A percentile compares a stretch with the other conserved stretches of the same genome.
Evolutionary conservation across 805 yeast species (phyloP).

Genomic region (Cyberlindnera maritima): DNA sequence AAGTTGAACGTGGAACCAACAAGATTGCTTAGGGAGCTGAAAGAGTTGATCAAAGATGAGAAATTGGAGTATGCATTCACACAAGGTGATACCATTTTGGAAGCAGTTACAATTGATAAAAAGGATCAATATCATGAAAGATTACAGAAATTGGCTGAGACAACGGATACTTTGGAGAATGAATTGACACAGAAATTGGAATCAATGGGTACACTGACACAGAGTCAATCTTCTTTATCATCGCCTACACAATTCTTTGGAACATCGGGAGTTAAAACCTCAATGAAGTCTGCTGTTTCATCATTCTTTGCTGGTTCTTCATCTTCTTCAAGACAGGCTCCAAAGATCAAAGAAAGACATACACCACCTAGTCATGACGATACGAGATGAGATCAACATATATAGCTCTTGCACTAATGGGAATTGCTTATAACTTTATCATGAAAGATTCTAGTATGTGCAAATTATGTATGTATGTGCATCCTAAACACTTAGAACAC

Average conservation of each 20-base stretch:
- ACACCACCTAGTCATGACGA: too few relatives aligned
- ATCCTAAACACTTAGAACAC: conserved; percentile 12
- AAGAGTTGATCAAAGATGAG: conserved; percentile 15
- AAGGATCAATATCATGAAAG: conserved; percentile 13
- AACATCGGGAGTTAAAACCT: too few relatives aligned
- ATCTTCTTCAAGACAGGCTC: neutral
- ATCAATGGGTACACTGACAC: neutral
- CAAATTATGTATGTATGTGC: too few relatives aligned
- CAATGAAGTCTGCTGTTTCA: too few relatives aligned
- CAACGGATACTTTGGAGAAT: conserved; percentile 20
- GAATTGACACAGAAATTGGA: neutral
- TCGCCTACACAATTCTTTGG: neutral
- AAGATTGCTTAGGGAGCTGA: conserved; percentile 18
- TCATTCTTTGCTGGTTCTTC: neutral
- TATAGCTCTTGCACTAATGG: too few relatives aligned
- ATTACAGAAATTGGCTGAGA: conserved; percentile 21
- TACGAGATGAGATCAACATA: too few relatives aligned
- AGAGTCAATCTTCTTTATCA: too few relatives aligned
- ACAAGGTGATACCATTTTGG: conserved; percentile 15
- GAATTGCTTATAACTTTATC: too few relatives aligned
- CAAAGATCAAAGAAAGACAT: too few relatives aligned
- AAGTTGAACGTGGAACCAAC: conserved; percentile 18
- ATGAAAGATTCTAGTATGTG: too few relatives aligned
- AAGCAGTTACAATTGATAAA: conserved; percentile 13
- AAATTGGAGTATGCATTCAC: conserved; percentile 15